Evolutionary conservation across 2,329 filamentous ascomycete species (phyloP), one percentile per base, ranked within the genome.

Genomic region (Dothidotthia symphoricarpi): DNA sequence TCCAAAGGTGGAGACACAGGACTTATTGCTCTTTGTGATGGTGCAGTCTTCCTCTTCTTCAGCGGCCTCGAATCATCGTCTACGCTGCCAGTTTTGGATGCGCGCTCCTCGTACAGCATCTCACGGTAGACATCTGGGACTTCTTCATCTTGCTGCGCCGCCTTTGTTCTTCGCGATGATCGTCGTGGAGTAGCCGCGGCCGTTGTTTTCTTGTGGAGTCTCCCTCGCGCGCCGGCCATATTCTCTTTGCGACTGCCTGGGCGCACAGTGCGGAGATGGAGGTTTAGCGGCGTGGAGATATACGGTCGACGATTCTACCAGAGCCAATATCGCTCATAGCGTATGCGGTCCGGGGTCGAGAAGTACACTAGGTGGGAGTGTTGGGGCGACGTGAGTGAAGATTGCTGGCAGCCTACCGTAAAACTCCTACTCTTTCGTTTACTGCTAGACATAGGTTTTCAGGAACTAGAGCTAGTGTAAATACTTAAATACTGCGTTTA

Each of bases 91-190:
- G 56, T 46, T 12, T 59, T 45, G 26, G 68, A 60, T 4, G 61
- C 52, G 14, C 63, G 49, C 31, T 67, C 65, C 35, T 74, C 71
- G 24, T 60, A 57, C 16, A 75, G 56, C 69, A 75, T 67, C 27
- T 74, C 71, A 30, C 63, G 64, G 45, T 72, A 74, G 2, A 74
- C 62, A 34, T 67, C 64, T 10, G 70, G 70, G 9, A 74, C 61
- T 3, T 47, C 51, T 15, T 51, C 48, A 39, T 59, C 52, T 12
- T 56, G 42, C 13, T 56, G 47, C 12, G 46, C 41, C 2, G 47
- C 45, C 16, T 46, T 53, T 11, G 38, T 40, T 6, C 45, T 47
- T 10, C 62, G 54, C 24, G 53, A 42, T n/a, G 59, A 61, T 3
- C 58, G 51, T 39, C 53, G 45, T 6, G 55, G 49, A 13, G 49